phyloP scores from a whole-genome alignment of 495 filamentous ascomycete species.

The Podospora tetraspora region DNA sequence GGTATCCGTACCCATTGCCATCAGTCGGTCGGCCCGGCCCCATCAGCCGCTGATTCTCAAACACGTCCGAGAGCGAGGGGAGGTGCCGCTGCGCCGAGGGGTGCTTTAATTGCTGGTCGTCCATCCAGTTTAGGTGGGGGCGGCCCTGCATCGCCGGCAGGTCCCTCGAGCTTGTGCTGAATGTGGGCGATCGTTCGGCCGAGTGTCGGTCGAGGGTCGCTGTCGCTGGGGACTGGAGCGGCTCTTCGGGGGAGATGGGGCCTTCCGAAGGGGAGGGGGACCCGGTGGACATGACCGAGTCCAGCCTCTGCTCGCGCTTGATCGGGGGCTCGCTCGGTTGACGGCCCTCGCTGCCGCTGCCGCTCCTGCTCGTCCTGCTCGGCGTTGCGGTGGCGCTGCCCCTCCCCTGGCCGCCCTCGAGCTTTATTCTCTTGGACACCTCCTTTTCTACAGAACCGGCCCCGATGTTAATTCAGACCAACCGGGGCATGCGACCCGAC shows the following conservation, averaged over 20 bases:
- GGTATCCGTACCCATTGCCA: slow-evolving; percentile 18
- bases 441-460: slow-evolving; percentile 36
- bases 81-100: slow-evolving; percentile 21
- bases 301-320: slow-evolving; percentile 36
- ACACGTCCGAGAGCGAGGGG: slow-evolving; percentile 34
- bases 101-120: slow-evolving; percentile 22
- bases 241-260: slow-evolving; percentile 29
- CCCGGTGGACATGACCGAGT: slow-evolving; percentile 36
- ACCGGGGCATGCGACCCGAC: neutral
- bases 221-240: slow-evolving; percentile 29
- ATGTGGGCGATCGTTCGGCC: slow-evolving; percentile 24
- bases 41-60: slow-evolving; percentile 23
- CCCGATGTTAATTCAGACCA: slow-evolving; percentile 3
- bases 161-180: slow-evolving; percentile 20
- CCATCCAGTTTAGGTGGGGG: slow-evolving; percentile 20
- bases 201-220: slow-evolving; percentile 17
- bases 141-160: slow-evolving; percentile 5
- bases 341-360: slow-evolving; percentile 39
- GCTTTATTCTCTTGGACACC: slow-evolving; percentile 38
- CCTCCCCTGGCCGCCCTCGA: slow-evolving; percentile 25
- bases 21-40: slow-evolving; percentile 16
- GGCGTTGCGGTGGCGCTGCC: slow-evolving; percentile 31
- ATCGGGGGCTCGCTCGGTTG: slow-evolving; percentile 43
- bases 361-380: slow-evolving; percentile 36
- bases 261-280: slow-evolving; percentile 27